These are phyloP conservation scores for Phytophthora chlamydospora DNA, from an alignment of 352 stramenopile species.

Conservation along the genomic window DNA sequence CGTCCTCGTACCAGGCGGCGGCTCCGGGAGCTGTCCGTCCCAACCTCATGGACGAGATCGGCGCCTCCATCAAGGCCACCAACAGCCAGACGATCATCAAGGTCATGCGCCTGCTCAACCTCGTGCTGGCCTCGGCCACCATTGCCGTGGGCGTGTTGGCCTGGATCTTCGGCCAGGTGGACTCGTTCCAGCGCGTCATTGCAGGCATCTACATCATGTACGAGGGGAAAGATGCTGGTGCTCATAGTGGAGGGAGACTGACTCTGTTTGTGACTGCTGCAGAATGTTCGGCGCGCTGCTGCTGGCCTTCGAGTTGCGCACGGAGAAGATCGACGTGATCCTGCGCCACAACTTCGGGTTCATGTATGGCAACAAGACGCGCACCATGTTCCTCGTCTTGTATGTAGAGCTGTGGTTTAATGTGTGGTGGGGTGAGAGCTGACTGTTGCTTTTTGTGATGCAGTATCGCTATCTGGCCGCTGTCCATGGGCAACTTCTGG, in stretches of 20 bases:
- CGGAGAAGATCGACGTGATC: conserved; percentile 78
- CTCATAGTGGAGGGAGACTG: not conserved
- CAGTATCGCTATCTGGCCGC: conserved; percentile 89
- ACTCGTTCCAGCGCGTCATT: conserved; percentile 82
- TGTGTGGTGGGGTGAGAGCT: not conserved
- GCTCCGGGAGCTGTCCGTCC: conserved; percentile 28
- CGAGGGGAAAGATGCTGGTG: conserved; percentile 1
- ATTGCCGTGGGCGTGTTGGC: conserved; percentile 73
- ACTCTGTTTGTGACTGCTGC: conserved; percentile 11
- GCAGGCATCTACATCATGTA: conserved; percentile 91
- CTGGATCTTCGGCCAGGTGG: conserved; percentile 83
- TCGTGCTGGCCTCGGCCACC: conserved; percentile 76
- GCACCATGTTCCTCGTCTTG: conserved; percentile 89
- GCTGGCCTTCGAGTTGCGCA: conserved; percentile 85
- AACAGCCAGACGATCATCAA: conserved; percentile 84
- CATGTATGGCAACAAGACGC: conserved; percentile 91
- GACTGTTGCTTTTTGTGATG: conserved; percentile 60
- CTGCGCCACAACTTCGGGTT: conserved; percentile 90
- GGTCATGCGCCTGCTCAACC: conserved; percentile 80
- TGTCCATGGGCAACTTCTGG: conserved; percentile 92
- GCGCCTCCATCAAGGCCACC: conserved; percentile 80
- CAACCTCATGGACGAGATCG: conserved; percentile 89
- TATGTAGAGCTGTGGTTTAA: conserved; percentile 41
- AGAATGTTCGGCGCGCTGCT: conserved; percentile 84
- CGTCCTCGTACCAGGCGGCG: conserved; percentile 41